A percentile compares a stretch with the other conserved stretches of the same genome.
Evolutionary conservation across 441 rosid species (phyloP).

Genomic region (Populus trichocarpa): DNA sequence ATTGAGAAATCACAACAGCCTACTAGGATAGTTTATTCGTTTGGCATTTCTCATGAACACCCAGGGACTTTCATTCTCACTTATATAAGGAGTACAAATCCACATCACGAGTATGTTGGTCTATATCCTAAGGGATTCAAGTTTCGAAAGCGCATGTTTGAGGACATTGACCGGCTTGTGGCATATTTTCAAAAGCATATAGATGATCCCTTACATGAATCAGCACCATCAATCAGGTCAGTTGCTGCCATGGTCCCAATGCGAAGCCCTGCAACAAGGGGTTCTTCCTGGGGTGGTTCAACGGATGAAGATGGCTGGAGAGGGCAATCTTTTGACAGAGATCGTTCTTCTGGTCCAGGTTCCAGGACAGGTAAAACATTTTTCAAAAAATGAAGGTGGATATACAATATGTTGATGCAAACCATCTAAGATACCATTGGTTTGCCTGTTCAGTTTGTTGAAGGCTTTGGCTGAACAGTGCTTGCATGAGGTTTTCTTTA

Average conservation of each 20-base stretch:
- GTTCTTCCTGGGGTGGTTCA: conserved; percentile 77
- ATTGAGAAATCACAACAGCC: conserved; percentile 78
- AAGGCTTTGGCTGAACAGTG: neutral
- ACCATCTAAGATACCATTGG: neutral
- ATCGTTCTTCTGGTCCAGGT: conserved; percentile 60
- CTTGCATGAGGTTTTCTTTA: neutral
- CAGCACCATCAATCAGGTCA: conserved; percentile 81
- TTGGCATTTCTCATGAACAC: conserved; percentile 92
- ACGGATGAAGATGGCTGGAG: conserved; percentile 71
- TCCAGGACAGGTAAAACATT: conserved; percentile 52
- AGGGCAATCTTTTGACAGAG: conserved; percentile 55
- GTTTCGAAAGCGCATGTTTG: conserved; percentile 96
- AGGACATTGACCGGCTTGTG: conserved; percentile 86
- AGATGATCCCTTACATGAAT: conserved; percentile 75
- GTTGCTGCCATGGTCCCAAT: conserved; percentile 98
- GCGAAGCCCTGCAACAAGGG: conserved; percentile 86
- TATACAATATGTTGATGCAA: neutral
- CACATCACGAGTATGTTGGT: conserved; percentile 94
- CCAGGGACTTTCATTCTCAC: conserved; percentile 93
- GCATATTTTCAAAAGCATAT: conserved; percentile 94
- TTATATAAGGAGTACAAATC: conserved; percentile 84
- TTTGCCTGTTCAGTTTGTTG: neutral
- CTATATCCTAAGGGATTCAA: conserved; percentile 99
- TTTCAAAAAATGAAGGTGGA: neutral
- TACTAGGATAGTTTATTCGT: conserved; percentile 79